phyloP scores from a whole-genome alignment of 192 early-diverging fungal species.

The Allomyces arbusculus region DNA sequence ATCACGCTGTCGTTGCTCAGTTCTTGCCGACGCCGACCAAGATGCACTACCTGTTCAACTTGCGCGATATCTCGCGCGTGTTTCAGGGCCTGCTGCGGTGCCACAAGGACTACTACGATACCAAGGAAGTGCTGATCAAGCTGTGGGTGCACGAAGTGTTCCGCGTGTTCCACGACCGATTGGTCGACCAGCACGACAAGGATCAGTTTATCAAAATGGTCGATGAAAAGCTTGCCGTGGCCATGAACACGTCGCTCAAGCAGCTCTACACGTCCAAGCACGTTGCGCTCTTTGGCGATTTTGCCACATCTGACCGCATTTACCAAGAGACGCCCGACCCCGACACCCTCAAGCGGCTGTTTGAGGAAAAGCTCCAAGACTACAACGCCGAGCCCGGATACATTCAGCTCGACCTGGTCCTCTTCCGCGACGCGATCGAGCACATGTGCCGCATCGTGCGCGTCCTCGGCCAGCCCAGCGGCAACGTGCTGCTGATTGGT shows the following conservation, averaged over 20 bases:
- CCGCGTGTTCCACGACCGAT: constrained; percentile 93
- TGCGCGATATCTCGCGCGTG: constrained; percentile 98
- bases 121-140: constrained; percentile 68
- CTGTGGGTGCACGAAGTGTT: constrained; percentile 97
- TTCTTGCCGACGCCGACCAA: constrained; percentile 91
- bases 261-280: constrained; percentile 66
- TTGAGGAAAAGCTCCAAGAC: constrained; percentile 83
- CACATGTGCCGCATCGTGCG: constrained; percentile 95
- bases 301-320: constrained; percentile 7
- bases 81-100: constrained; percentile 91
- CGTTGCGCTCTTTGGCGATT: constrained; percentile 89
- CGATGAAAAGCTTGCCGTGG: constrained; percentile 53
- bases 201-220: constrained; percentile 77
- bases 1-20: constrained; percentile 70
- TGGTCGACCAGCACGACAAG: constrained; percentile 70
- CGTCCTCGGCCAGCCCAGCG: constrained; percentile 92
- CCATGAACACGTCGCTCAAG: constrained; percentile 68
- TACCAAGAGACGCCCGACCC: constrained; percentile 77
- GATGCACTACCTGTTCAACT: constrained; percentile 97
- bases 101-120: constrained; percentile 51
- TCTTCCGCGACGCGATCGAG: constrained; percentile 95
- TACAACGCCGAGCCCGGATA: constrained; percentile 98
- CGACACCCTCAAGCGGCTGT: constrained; percentile 64
- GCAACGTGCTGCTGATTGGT: constrained; percentile 93
- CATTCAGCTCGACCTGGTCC: constrained; percentile 53